Evolutionary conservation across 176 grass and related monocot species (phyloP), one percentile per base, ranked within the genome.

Genomic region (Cenchrus americanus): DNA sequence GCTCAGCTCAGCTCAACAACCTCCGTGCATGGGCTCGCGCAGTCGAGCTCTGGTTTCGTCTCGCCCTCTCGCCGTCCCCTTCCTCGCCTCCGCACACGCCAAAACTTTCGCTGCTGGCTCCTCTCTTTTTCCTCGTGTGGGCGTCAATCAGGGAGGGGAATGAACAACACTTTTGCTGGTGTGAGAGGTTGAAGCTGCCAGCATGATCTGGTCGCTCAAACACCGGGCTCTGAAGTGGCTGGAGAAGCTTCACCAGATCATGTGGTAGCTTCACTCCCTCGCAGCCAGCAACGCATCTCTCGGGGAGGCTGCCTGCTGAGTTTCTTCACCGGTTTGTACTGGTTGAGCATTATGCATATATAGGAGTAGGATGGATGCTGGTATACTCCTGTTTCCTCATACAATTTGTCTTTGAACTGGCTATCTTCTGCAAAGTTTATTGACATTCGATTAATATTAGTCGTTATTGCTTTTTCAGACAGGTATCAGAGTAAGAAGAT

Each of bases 171-270:
- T 49, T 21, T 80, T 80, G 84, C 69, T 74, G 84, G 77, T 86
- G 84, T 86, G 77, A 91, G 89, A 85, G 89, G 37, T n/a, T 91
- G 86, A 91, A 91, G 86, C 86, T 91, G 86, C 86, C 89, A 91
- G 86, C 89, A 91, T 85, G 82, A 91, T 91, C 89, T 91, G 89
- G 80, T 22, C 60, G 62, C 78, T 30, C 23, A 6, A 14, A 88
- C 18, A 27, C 32, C 30, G 41, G 30, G 14, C 37, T 78, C 42
- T 30, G 55, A 62, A 77, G 61, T 24, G 27, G 37, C 21, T 76
- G 77, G 15, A 49, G 40, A 18, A 18, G 10, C 49, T 62, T 65
- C 64, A 41, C 83, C 82, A 88, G 89, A 50, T 91, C 89, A 91
- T 91, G 80, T 78, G 82, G 86, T 71, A 88, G 81, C 62, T 91